These are phyloP conservation scores for Thuja plicata DNA, from an alignment of 83 land plant species.

Conservation along the genomic window DNA sequence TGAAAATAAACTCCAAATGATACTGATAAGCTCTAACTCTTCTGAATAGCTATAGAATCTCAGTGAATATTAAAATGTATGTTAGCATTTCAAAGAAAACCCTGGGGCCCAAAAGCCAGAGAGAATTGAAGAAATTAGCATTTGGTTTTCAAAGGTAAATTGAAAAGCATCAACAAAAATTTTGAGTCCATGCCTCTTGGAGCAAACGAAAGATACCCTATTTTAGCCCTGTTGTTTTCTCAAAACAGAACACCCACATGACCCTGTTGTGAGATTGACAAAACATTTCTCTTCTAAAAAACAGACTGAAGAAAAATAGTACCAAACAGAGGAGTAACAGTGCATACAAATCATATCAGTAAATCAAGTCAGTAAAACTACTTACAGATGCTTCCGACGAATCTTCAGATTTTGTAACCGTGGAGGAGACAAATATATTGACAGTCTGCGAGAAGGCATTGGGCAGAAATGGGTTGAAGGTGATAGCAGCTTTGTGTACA, in stretches of 20 bases:
- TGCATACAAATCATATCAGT: background rate
- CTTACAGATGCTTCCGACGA: background rate
- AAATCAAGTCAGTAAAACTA: background rate
- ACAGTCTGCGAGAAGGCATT: background rate
- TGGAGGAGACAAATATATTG: background rate
- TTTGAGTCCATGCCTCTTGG: background rate
- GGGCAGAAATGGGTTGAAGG: conserved; percentile 11
- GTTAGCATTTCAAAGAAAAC: background rate
- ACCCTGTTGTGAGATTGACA: background rate
- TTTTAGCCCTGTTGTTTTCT: background rate
- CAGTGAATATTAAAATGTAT: background rate
- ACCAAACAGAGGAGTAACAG: background rate
- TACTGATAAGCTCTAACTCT: background rate
- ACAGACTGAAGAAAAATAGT: background rate
- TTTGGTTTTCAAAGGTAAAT: background rate
- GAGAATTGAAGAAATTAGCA: background rate
- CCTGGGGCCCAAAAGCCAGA: background rate
- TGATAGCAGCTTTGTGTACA: conserved; percentile 6
- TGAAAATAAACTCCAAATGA: background rate
- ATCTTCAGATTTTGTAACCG: background rate
- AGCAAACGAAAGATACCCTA: background rate
- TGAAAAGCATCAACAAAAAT: background rate
- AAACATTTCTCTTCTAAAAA: background rate
- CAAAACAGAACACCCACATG: too few relatives aligned
- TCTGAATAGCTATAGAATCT: background rate